A percentile compares a stretch with the other conserved stretches of the same genome.
These are phyloP conservation scores for Botrytis pseudocinerea DNA, from an alignment of 2,329 filamentous ascomycete genomes.

Conservation along the genomic window DNA sequence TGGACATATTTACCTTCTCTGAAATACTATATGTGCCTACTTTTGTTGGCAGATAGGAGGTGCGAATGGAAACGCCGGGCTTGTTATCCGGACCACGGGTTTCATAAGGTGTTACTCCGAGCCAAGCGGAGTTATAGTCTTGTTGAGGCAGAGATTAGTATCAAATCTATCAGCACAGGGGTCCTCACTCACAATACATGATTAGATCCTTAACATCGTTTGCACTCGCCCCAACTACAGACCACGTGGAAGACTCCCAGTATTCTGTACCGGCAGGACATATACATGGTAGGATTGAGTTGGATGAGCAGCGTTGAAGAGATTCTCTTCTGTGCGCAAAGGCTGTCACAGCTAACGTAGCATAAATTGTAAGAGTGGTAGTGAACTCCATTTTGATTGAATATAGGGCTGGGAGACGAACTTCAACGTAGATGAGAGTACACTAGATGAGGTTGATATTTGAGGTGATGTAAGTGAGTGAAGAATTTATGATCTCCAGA, in stretches of 20 bases:
- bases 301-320: not conserved
- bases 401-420: not conserved
- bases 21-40: conserved; percentile 9
- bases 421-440: not conserved
- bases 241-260: conserved; percentile 18
- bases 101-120: conserved; percentile 9
- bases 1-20: not conserved
- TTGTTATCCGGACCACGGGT: conserved; percentile 2
- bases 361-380: not conserved
- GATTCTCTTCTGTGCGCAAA: not conserved
- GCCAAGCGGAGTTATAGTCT: conserved; percentile 4
- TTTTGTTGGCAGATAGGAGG: conserved; percentile 9
- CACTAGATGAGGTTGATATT: not conserved
- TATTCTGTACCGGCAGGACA: conserved; percentile 6
- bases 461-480: conserved; percentile 5
- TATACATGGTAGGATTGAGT: conserved; percentile 2
- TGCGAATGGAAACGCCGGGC: conserved; percentile 14
- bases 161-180: no score
- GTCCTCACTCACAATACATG: conserved; percentile 6
- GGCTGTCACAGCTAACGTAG: not conserved
- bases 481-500: not conserved
- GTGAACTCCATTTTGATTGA: not conserved
- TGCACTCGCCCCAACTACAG: conserved; percentile 2
- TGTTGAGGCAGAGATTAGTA: not conserved
- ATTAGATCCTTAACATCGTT: conserved; percentile 14